Evolutionary conservation across 2,329 filamentous ascomycete species (phyloP).

Genomic region (Fusarium udum): DNA sequence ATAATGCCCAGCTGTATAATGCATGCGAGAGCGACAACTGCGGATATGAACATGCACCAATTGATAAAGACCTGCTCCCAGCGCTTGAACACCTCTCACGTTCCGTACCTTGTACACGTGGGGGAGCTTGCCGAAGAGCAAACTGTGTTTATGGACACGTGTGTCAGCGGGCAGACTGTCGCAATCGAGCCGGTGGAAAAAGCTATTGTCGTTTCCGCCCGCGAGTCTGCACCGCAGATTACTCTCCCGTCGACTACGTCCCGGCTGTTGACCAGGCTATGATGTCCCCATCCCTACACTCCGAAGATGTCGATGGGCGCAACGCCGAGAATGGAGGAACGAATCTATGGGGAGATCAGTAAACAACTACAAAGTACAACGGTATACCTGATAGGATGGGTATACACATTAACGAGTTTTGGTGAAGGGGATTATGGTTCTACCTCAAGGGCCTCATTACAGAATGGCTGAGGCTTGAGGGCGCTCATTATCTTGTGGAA

Average conservation of each 20-base stretch:
- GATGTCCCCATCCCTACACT: constrained; percentile 21
- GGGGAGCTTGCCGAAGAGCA: constrained; percentile 20
- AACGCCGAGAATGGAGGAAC: constrained; percentile 19
- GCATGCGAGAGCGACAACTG: constrained; percentile 29
- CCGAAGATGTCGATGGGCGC: constrained; percentile 23
- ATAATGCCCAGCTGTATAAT: constrained; percentile 29
- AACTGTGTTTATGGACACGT: constrained; percentile 36
- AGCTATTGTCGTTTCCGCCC: constrained; percentile 30
- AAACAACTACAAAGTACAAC: background rate
- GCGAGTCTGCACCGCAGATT: constrained; percentile 28
- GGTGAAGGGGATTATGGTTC: background rate
- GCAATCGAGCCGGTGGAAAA: constrained; percentile 23
- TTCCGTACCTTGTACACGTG: constrained; percentile 28
- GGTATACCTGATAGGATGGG: constrained; percentile 10
- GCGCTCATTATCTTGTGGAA: background rate
- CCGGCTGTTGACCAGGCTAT: background rate
- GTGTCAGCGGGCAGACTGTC: constrained; percentile 35
- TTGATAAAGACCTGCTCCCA: constrained; percentile 28
- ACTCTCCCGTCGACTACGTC: background rate
- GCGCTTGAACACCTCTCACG: constrained; percentile 26
- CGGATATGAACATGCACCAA: constrained; percentile 31
- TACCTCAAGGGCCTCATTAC: background rate
- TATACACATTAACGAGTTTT: constrained; percentile 1
- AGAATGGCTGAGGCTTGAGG: background rate
- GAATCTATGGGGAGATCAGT: constrained; percentile 8